phyloP scores from a whole-genome alignment of 805 yeast species.

The Kazachstania bromeliacearum region DNA sequence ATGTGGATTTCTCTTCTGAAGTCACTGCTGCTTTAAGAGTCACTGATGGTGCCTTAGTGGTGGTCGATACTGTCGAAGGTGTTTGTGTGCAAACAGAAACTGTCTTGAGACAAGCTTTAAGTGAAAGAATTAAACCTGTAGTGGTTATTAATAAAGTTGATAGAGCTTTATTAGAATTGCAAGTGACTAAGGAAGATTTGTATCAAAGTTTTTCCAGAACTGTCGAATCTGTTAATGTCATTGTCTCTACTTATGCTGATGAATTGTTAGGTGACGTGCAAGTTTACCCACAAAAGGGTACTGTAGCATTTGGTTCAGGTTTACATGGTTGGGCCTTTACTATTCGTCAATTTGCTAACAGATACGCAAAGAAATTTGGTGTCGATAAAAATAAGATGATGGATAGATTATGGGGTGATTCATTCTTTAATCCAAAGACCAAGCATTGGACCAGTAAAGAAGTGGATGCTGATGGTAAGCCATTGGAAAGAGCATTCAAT shows the following conservation, averaged over 20 bases:
- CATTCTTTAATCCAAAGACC: constrained; percentile 99
- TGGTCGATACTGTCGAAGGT: constrained; percentile 99
- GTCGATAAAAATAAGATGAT: constrained; percentile 96
- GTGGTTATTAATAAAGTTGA: constrained; percentile 98
- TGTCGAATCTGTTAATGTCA: constrained; percentile 97
- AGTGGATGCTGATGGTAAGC: constrained; percentile 89
- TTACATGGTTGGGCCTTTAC: constrained; percentile 99
- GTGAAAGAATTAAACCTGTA: constrained; percentile 99
- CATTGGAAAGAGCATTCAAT: constrained; percentile 98
- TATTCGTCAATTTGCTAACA: constrained; percentile 93
- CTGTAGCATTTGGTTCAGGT: constrained; percentile 99
- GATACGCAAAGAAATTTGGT: constrained; percentile 99
- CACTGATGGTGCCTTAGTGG: constrained; percentile 99
- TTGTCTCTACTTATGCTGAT: constrained; percentile 91
- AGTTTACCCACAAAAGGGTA: constrained; percentile 97
- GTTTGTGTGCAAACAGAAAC: constrained; percentile 99
- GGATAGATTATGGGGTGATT: constrained; percentile 99
- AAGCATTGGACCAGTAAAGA: constrained; percentile 98
- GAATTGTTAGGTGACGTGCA: constrained; percentile 87
- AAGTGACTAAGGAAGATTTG: constrained; percentile 96
- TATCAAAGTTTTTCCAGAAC: constrained; percentile 98
- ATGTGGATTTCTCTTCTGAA: constrained; percentile 99
- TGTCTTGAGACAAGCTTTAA: constrained; percentile 96
- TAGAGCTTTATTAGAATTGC: constrained; percentile 98
- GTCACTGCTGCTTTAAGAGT: constrained; percentile 99